Evolutionary conservation across 192 early-diverging fungal genomes (phyloP), one percentile per base, ranked within the genome.

Genomic region (Coemansia sp.): DNA sequence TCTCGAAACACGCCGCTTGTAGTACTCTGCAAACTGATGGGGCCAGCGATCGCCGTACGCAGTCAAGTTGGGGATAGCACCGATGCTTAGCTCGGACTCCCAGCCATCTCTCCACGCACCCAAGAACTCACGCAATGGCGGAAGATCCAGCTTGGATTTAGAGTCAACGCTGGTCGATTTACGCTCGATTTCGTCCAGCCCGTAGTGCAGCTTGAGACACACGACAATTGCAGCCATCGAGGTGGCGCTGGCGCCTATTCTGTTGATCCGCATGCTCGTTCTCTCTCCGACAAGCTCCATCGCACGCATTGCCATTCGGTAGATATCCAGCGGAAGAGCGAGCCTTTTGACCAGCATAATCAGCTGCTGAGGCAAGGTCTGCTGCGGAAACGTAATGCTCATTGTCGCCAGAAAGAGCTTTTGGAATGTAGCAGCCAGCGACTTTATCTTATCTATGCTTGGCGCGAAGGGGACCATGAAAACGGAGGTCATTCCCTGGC

Each of bases 181-280:
- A 15, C 78, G 78, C 63, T 81, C 78, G 20, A 81, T 65, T 61
- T 81, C 78, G 45, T 81, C 78, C 56, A 81, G 23, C 11, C 78
- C 78, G 29, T 81, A 81, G 63, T 81, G 78, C 61, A 81, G 49
- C 57, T 81, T 75, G 4, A 81, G 63, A 29, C 63, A 68, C 15
- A 81, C 34, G 35, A 75, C 61, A n/a, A 81, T 63, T 0, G 66
- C 69, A 4, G 73, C 59, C 22, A 71, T 60, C 22, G 50, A 14
- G 10, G 71, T 9, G 32, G 61, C 57, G 23, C 59, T 41, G n/a
- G 23, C 19, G 2, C n/a, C 33, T 9, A 3, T 45, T 45, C 32
- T 54, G 5, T 5, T 45, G 32, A n/a, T 43, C 40, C 33, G n/a
- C 34, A 14, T 11, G 1, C 59, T 36, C 35, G 46, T 40, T 14